Evolutionary conservation across 2,329 filamentous ascomycete genomes (phyloP), one percentile per base, ranked within the genome.

Genomic region (Claviceps paspali): DNA sequence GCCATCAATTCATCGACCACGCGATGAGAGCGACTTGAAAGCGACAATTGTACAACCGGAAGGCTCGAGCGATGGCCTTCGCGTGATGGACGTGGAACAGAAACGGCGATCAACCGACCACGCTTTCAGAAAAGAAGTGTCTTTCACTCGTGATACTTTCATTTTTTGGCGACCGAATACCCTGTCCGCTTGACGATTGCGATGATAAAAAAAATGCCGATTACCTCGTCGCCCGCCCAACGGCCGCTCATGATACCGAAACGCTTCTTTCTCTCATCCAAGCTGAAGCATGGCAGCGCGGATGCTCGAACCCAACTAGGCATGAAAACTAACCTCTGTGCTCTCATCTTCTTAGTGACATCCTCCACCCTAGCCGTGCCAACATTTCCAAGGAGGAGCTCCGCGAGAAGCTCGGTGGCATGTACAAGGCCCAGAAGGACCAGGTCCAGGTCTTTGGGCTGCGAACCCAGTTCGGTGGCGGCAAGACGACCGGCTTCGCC

Each of bases 351-450:
- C 4, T 36, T 65, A 98, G 91, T 76, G 91, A 98, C 67, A 87
- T 98, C 73, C 88, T 98, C 68, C 91, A 98, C 79, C 91, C 91
- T 65, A 83, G 83, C 76, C 86, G 86, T 59, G 72, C 91, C 70
- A 95, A 95, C 73, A 91, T 98, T 72, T 86, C 85, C 74, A 96
- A 96, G 79, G 85, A 94, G 60, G 87, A 96, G 67, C 87, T 98
- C 70, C 85, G 87, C 57, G 75, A 76, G 62, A 96, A 95, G 78
- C 79, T 98, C 57, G 77, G 82, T 60, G 76, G 82, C 67, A 74
- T 96, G 57, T 98, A 98, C 86, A 96, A 96, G 81, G 81, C 85
- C 66, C 79, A 79, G 71, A 92, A 94, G 75, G 87, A 95, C 61
- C 83, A 93, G 71, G 81, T 96, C 68, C 87, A 80, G 66, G 86